Base-by-base conservation (phyloP, 139 green algal genomes). In the Pleodorina starrii region DNA sequence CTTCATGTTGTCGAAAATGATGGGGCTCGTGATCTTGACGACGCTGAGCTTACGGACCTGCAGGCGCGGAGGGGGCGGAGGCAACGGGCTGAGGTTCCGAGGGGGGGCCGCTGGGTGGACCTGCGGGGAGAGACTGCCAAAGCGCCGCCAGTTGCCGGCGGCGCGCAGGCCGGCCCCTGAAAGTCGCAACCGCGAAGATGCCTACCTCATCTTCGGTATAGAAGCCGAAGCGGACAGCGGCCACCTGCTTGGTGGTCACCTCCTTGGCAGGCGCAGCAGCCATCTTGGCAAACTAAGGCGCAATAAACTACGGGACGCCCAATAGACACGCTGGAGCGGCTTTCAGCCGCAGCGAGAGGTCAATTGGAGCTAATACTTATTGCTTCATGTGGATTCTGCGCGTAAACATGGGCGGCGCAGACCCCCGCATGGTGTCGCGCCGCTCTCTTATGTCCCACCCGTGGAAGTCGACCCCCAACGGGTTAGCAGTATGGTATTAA, bases 131-230 rank as follows among this genome's bases (percentile, higher is more conserved):
- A n/a, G n/a, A n/a, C n/a, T n/a, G n/a, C n/a, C 38, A 17, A 25
- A 9, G 68, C 35, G 68, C 68, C 68, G 68, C 35, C n/a, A n/a
- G n/a, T n/a, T n/a, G n/a, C n/a, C 68, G 68, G 68, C 68, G 68
- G 68, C 68, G 68, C 68, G 4, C 32, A 73, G 35, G 27, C 27
- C 32, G 14, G 32, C 38, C 17, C 71, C 40, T 46, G 35, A 5
- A 51, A n/a, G 7, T 19, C 72, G 42, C 25, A 48, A 25, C 40
- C 12, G 27, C 5, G 68, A 32, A 46, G 32, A 48, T 19, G 44
- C 74, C 36, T 82, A 98, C 98, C 95, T 99, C 97, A 1, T 98
- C 95, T 44, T 97, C 94, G 11, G 91, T 95, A 90, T 98, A 99
- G 85, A 99, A 98, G 25, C 95, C 93, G 89, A 99, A 99, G 1